Base-by-base conservation (phyloP, 768 basidiomycete species). In the Lactarius evosmus region DNA sequence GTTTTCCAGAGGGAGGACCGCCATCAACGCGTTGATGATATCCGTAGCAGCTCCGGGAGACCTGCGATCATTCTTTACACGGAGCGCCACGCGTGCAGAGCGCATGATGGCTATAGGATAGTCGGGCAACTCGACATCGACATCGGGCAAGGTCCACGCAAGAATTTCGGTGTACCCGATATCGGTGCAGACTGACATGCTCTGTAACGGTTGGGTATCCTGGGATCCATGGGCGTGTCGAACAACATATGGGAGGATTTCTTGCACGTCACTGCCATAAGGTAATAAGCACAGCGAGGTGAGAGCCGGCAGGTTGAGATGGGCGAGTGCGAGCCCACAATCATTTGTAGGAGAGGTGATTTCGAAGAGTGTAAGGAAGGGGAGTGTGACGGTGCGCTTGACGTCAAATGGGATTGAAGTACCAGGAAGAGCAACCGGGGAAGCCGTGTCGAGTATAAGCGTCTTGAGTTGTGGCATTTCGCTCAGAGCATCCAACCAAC, bases 401-500 rank as follows among this genome's bases (percentile, higher is more conserved):
- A 46, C 5, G 22, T 62, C 29, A 44, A 40, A 29, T 19, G 25
- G 17, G 40, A 62, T 11, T 9, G 34, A 5, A 25, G 8, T 12
- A 44, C 60, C 19, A 36, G 32, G 9, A 33, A 7, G n/a, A 32
- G 19, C 40, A 33, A 11, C 6, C 6, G 61, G 61, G 22, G 54
- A 56, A 11, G 61, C 34, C 3, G 11, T 3, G 14, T 62, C 30
- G 17, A 62, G 46, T 4, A 33, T 8, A 22, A 62, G 44, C 25
- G 19, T 32, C 41, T 62, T 44, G 22, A 62, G 32, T 32, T 57
- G 25, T 19, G 41, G 38, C 54, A 44, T 53, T 22, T 19, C 19
- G 11, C 44, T 29, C 7, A 62, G 25, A n/a, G 61, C 61, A 17
- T 55, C 41, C 38, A 62, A 27, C 53, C 53, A 62, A 14, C 22